A percentile compares a stretch with the other conserved stretches of the same genome.
These are phyloP conservation scores for Coemansia sp. DNA, from an alignment of 192 early-diverging fungal genomes.

Conservation along the genomic window DNA sequence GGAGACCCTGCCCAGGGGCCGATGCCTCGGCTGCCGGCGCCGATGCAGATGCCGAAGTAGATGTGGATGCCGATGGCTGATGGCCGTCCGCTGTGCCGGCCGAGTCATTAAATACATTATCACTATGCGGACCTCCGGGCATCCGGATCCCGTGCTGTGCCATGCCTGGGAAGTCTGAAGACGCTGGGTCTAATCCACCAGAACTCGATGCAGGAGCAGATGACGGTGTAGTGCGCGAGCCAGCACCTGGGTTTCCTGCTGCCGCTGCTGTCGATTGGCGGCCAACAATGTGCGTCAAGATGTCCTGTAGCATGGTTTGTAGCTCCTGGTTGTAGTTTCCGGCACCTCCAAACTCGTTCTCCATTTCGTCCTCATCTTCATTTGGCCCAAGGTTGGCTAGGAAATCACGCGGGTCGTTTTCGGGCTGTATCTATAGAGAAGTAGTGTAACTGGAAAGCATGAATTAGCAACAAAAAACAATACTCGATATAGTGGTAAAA, in stretches of 20 bases:
- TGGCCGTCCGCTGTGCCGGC: neutral
- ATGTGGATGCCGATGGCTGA: neutral
- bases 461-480: too few relatives aligned
- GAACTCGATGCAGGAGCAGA: neutral
- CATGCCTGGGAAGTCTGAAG: neutral
- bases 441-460: neutral
- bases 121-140: conserved; percentile 13
- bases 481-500: neutral
- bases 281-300: conserved; percentile 37
- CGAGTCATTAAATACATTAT: conserved; percentile 6
- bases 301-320: conserved; percentile 40
- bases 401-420: conserved; percentile 50
- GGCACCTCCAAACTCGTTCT: conserved; percentile 54
- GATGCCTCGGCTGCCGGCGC: conserved; percentile 3
- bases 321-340: conserved; percentile 53
- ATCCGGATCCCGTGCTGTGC: neutral
- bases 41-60: neutral
- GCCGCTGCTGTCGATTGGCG: conserved; percentile 9
- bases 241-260: neutral
- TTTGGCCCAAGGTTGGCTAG: conserved; percentile 13
- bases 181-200: neutral
- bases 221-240: neutral
- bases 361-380: conserved; percentile 50
- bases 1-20: neutral
- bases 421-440: conserved; percentile 28